A percentile compares a stretch with the other conserved stretches of the same genome.
phyloP scores from a whole-genome alignment of 768 basidiomycete genomes.

The Mycena kentingensis region DNA sequence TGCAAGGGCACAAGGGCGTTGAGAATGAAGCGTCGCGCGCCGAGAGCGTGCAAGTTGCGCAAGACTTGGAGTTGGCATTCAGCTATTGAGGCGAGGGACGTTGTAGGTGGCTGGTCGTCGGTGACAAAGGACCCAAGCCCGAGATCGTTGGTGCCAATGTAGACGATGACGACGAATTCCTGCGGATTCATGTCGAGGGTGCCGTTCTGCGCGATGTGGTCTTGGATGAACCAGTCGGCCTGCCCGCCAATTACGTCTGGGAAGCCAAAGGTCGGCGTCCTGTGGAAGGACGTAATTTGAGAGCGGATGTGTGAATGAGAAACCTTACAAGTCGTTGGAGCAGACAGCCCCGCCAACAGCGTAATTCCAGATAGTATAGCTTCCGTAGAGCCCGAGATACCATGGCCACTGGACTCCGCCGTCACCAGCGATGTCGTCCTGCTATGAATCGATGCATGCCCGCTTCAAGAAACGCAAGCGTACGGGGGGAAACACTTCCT shows the following conservation, averaged over 20 bases:
- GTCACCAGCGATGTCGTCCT: conserved; percentile 25
- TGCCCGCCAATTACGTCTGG: conserved; percentile 26
- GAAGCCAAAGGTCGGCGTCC: not conserved
- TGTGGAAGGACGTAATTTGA: not conserved
- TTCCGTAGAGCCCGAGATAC: conserved; percentile 26
- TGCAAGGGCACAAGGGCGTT: conserved; percentile 27
- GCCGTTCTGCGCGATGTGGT: too few relatives aligned
- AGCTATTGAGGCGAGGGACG: conserved; percentile 23
- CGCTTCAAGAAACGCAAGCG: not conserved
- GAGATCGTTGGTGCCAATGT: conserved; percentile 27
- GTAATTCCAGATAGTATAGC: conserved; percentile 29
- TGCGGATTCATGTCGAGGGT: conserved; percentile 26
- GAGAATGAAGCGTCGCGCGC: conserved; percentile 27
- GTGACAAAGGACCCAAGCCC: conserved; percentile 23
- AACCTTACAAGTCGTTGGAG: conserved; percentile 17
- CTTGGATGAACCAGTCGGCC: conserved; percentile 27
- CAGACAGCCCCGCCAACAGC: conserved; percentile 28
- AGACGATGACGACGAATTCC: conserved; percentile 24
- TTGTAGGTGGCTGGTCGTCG: conserved; percentile 10
- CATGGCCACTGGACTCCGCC: conserved; percentile 30
- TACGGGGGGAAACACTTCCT: conserved; percentile 28
- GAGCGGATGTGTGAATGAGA: too few relatives aligned
- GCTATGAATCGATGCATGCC: not conserved
- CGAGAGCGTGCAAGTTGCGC: conserved; percentile 21
- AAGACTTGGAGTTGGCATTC: conserved; percentile 24